Conservation (phyloP, 176 grass and related monocot species). For the Urochloa ruziziensis region DNA sequence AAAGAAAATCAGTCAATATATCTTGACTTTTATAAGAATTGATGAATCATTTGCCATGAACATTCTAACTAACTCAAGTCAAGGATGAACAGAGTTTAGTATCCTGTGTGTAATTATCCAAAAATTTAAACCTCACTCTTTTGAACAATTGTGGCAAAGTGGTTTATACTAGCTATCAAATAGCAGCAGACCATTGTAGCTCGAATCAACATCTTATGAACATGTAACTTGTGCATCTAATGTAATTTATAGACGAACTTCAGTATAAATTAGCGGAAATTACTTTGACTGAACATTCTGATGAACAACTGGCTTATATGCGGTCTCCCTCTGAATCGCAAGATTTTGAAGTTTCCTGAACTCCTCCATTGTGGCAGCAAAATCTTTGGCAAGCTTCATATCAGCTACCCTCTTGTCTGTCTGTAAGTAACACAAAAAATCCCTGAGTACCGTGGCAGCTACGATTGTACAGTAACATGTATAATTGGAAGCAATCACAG, state of each 20-base stretch:
- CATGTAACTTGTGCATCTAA: background rate
- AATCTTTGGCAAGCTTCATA: constrained; percentile 97
- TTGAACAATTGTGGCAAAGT: background rate
- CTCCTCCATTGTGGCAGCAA: constrained; percentile 73
- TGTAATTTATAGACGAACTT: constrained; percentile 7
- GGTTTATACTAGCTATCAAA: background rate
- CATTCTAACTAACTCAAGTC: background rate
- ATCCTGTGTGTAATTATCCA: background rate
- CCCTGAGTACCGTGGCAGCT: background rate
- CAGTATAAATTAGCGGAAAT: background rate
- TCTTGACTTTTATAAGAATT: background rate
- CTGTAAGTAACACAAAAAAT: constrained; percentile 38
- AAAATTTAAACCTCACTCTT: background rate
- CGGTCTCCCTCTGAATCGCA: constrained; percentile 71
- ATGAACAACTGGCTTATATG: constrained; percentile 58
- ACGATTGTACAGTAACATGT: background rate
- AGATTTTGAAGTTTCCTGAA: constrained; percentile 81
- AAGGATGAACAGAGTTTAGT: background rate
- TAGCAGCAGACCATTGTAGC: background rate
- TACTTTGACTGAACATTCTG: constrained; percentile 67
- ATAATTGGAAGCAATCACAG: background rate
- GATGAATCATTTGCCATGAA: background rate
- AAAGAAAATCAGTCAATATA: background rate
- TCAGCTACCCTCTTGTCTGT: constrained; percentile 76
- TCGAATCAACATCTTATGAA: background rate